Percentiles rank a stretch among this genome's conserved stretches.
These are phyloP conservation scores for Pseudogymnoascus sp. DNA, from an alignment of 2,329 filamentous ascomycete species.

Conservation along the genomic window DNA sequence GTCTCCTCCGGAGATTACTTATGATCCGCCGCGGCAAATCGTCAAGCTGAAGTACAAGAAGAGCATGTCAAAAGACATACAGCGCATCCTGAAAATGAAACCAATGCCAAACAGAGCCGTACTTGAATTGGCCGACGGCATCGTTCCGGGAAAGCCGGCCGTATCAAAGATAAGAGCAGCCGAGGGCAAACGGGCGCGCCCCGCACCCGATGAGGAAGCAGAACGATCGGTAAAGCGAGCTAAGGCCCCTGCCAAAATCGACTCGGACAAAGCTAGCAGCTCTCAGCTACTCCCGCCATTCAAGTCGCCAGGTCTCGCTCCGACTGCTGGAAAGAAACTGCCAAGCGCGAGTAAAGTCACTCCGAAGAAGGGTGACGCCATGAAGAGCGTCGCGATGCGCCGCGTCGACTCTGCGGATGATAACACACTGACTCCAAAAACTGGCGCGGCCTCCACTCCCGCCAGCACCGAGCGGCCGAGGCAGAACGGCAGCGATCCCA, in stretches of 20 bases:
- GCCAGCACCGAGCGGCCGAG: conserved; percentile 27
- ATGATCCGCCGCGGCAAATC: conserved; percentile 12
- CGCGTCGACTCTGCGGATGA: conserved; percentile 32
- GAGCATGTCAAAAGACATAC: conserved; percentile 20
- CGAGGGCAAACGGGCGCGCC: neutral
- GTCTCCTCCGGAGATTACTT: neutral
- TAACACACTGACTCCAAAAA: conserved; percentile 33
- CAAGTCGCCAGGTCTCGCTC: neutral
- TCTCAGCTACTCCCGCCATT: neutral
- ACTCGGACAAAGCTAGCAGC: neutral
- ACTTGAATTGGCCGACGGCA: neutral
- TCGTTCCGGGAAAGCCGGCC: neutral
- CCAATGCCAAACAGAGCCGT: conserved; percentile 15
- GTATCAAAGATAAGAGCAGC: neutral
- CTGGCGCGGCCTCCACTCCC: conserved; percentile 26
- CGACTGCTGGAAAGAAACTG: neutral
- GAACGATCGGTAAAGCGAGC: neutral
- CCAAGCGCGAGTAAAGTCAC: conserved; percentile 23
- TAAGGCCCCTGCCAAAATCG: neutral
- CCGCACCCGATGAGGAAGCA: neutral
- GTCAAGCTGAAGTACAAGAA: conserved; percentile 28
- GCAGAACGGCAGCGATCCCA: conserved; percentile 22
- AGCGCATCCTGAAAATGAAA: conserved; percentile 22
- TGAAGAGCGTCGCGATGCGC: conserved; percentile 28
- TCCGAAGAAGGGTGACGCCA: conserved; percentile 30